Percentiles rank a stretch among this genome's conserved stretches.
These are phyloP conservation scores for Nakazawaea pomicola DNA, from an alignment of 805 yeast genomes.

Conservation along the genomic window DNA sequence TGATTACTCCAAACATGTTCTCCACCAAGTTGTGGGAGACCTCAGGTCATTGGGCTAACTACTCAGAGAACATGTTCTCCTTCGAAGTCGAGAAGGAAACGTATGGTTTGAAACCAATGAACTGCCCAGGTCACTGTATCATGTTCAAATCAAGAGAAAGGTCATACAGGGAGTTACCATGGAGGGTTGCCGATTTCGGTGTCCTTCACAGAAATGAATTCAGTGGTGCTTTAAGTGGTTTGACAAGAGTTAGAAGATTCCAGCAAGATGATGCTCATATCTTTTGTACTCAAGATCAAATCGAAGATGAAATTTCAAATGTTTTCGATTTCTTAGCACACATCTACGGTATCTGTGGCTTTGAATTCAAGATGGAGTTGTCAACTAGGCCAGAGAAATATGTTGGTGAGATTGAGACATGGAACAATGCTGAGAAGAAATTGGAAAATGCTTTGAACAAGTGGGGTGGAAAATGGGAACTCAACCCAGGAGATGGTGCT, in stretches of 20 bases:
- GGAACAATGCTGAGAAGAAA: slow-evolving; percentile 88
- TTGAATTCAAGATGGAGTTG: slow-evolving; percentile 93
- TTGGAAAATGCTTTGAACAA: slow-evolving; percentile 76
- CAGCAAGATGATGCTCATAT: slow-evolving; percentile 99
- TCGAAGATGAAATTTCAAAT: slow-evolving; percentile 76
- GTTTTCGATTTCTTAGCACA: slow-evolving; percentile 82
- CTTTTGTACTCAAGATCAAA: slow-evolving; percentile 91
- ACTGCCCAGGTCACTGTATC: slow-evolving; percentile 90
- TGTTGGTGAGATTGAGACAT: slow-evolving; percentile 90
- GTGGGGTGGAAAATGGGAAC: slow-evolving; percentile 89
- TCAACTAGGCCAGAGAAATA: slow-evolving; percentile 96
- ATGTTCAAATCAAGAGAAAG: slow-evolving; percentile 90
- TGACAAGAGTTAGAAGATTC: slow-evolving; percentile 97
- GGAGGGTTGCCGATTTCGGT: slow-evolving; percentile 98
- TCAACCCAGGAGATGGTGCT: slow-evolving; percentile 97
- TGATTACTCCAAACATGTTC: slow-evolving; percentile 98
- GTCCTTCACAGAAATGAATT: slow-evolving; percentile 96
- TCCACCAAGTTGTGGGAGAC: slow-evolving; percentile 97
- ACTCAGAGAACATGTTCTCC: slow-evolving; percentile 95
- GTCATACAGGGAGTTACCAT: slow-evolving; percentile 94
- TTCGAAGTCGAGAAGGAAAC: slow-evolving; percentile 96
- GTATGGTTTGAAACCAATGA: slow-evolving; percentile 93
- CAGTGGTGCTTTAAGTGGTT: slow-evolving; percentile 89
- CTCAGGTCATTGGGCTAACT: slow-evolving; percentile 98
- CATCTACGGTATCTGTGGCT: slow-evolving; percentile 88